Conservation (phyloP, 805 yeast genomes). For the Debaryomyces castellii region DNA sequence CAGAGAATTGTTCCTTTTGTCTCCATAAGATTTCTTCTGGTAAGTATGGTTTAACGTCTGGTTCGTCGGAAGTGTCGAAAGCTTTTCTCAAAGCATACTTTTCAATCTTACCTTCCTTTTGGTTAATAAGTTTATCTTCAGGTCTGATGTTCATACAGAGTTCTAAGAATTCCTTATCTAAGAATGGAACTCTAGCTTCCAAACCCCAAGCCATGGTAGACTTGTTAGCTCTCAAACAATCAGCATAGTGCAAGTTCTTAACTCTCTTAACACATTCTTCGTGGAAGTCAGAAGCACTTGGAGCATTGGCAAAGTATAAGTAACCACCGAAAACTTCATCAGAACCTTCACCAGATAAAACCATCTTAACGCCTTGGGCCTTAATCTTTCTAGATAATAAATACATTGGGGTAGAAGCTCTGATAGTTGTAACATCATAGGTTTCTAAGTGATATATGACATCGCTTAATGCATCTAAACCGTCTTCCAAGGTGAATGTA, state of each 20-base stretch:
- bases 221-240: slow-evolving; percentile 98
- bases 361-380: slow-evolving; percentile 99
- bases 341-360: slow-evolving; percentile 96
- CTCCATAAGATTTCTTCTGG: slow-evolving; percentile 98
- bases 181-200: slow-evolving; percentile 99
- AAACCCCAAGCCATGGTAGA: slow-evolving; percentile 99
- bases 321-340: slow-evolving; percentile 99
- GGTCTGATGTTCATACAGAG: slow-evolving; percentile 95
- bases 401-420: slow-evolving; percentile 99
- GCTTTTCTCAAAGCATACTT: slow-evolving; percentile 97
- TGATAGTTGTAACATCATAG: slow-evolving; percentile 95
- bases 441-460: slow-evolving; percentile 96
- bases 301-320: slow-evolving; percentile 96
- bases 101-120: slow-evolving; percentile 76
- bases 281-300: slow-evolving; percentile 90
- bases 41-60: slow-evolving; percentile 75
- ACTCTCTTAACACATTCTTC: slow-evolving; percentile 93
- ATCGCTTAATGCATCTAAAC: slow-evolving; percentile 91
- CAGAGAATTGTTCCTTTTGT: slow-evolving; percentile 99
- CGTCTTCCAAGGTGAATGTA: slow-evolving; percentile 95
- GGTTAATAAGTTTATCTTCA: slow-evolving; percentile 80
- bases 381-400: slow-evolving; percentile 92
- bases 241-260: slow-evolving; percentile 95
- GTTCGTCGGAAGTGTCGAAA: slow-evolving; percentile 88
- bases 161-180: slow-evolving; percentile 90